A percentile compares a stretch with the other conserved stretches of the same genome.
Conservation (phyloP, 2,329 filamentous ascomycete species). For the Colletotrichum lupini region DNA sequence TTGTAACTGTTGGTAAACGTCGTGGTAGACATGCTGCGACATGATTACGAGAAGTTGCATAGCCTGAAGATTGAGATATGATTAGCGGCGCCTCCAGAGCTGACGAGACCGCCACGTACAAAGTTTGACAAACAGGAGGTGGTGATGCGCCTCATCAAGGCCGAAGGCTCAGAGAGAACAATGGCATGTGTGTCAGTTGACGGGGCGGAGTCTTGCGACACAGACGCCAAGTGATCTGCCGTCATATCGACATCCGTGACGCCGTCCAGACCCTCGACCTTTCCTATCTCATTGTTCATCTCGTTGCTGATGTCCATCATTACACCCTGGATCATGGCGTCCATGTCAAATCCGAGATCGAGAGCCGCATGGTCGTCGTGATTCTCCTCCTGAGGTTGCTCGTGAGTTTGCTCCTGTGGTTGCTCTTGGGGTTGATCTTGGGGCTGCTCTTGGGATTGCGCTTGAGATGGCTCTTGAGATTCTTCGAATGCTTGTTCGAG, state of each 20-base stretch:
- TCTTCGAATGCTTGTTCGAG: too few species aligned
- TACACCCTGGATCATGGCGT: conserved; percentile 37
- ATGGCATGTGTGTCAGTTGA: conserved; percentile 40
- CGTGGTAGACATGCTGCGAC: conserved; percentile 50
- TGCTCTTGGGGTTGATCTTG: too few species aligned
- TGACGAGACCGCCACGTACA: conserved; percentile 45
- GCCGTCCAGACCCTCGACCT: conserved; percentile 41
- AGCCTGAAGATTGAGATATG: conserved; percentile 41
- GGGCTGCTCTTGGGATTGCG: background rate
- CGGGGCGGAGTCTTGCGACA: conserved; percentile 36
- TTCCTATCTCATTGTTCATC: conserved; percentile 19
- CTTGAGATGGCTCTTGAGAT: background rate
- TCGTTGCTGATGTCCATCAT: conserved; percentile 43
- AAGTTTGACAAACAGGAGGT: conserved; percentile 53
- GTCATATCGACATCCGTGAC: conserved; percentile 42
- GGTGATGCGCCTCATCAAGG: conserved; percentile 51
- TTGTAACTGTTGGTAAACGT: conserved; percentile 46
- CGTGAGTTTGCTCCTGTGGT: background rate
- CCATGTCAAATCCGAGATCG: conserved; percentile 40
- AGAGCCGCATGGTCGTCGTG: conserved; percentile 44
- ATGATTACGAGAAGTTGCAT: conserved; percentile 52
- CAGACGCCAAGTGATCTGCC: conserved; percentile 21
- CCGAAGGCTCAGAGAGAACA: conserved; percentile 50
- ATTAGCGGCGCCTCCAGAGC: conserved; percentile 31
- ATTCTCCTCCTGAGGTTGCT: background rate